These are phyloP conservation scores for Globisporangium viniferum DNA, from an alignment of 352 stramenopile species.

Conservation along the genomic window DNA sequence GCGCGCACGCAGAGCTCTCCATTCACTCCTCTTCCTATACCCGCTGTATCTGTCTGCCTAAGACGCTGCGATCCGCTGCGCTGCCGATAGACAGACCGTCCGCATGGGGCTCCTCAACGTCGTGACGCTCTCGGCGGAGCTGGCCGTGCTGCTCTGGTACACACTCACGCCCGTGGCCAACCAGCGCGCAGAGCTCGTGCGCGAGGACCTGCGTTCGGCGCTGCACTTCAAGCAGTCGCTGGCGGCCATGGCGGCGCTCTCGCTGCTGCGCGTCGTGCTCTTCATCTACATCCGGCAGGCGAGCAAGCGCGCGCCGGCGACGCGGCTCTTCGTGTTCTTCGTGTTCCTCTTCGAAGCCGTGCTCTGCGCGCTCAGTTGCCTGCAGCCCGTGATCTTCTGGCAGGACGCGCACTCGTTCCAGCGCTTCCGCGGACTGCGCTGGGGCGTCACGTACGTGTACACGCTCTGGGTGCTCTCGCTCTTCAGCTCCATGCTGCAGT, in stretches of 20 bases:
- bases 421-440: constrained; percentile 38
- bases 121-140: constrained; percentile 51
- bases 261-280: constrained; percentile 44
- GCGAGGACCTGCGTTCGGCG: constrained; percentile 29
- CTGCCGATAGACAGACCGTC: background rate
- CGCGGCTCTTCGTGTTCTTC: constrained; percentile 76
- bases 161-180: constrained; percentile 34
- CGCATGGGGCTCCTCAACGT: constrained; percentile 71
- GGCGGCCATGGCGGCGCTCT: constrained; percentile 46
- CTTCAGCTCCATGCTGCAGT: constrained; percentile 51
- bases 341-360: constrained; percentile 59
- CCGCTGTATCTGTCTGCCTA: background rate
- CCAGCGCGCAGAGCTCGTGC: constrained; percentile 28
- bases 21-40: background rate
- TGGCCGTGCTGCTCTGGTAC: constrained; percentile 61
- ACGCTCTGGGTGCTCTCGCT: constrained; percentile 47
- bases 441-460: constrained; percentile 54
- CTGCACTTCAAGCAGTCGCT: constrained; percentile 70
- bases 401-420: constrained; percentile 49
- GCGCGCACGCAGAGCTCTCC: background rate
- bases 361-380: constrained; percentile 38
- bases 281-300: constrained; percentile 68
- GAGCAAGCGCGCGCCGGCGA: constrained; percentile 72
- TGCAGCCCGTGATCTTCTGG: constrained; percentile 68
- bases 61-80: background rate